These are phyloP conservation scores for Dalechampia spathulata DNA, from an alignment of 441 rosid genomes.

Conservation along the genomic window DNA sequence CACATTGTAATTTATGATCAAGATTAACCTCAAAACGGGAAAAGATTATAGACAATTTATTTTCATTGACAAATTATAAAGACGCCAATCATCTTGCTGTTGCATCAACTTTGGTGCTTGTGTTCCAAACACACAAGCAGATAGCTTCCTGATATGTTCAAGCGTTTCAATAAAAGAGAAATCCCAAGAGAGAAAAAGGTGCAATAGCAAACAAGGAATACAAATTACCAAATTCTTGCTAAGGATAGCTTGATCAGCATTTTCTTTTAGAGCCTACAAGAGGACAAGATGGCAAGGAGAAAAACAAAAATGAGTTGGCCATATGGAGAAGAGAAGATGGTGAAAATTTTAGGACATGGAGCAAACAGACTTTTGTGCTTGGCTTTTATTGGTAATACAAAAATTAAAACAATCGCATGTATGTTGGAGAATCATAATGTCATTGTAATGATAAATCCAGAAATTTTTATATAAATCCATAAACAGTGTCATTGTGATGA, in stretches of 20 bases:
- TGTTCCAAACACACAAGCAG: neutral
- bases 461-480: neutral
- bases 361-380: too few species aligned
- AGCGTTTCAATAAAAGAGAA: neutral
- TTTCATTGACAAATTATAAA: neutral
- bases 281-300: neutral
- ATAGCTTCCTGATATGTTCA: neutral
- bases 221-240: conserved; percentile 72
- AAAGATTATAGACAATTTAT: neutral
- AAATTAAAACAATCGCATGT: too few species aligned
- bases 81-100: neutral
- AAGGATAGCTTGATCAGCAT: conserved; percentile 60
- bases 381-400: too few species aligned
- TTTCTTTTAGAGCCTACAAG: conserved; percentile 42
- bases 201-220: conserved; percentile 5
- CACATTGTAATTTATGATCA: neutral
- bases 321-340: neutral
- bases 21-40: neutral
- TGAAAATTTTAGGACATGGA: neutral
- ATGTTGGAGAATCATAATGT: neutral
- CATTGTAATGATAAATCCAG: neutral
- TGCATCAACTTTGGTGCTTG: neutral
- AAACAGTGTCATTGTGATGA: neutral
- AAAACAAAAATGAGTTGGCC: conserved; percentile 13
- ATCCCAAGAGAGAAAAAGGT: neutral